These are phyloP conservation scores for Limtongia smithiae DNA, from an alignment of 805 yeast species.

Conservation along the genomic window DNA sequence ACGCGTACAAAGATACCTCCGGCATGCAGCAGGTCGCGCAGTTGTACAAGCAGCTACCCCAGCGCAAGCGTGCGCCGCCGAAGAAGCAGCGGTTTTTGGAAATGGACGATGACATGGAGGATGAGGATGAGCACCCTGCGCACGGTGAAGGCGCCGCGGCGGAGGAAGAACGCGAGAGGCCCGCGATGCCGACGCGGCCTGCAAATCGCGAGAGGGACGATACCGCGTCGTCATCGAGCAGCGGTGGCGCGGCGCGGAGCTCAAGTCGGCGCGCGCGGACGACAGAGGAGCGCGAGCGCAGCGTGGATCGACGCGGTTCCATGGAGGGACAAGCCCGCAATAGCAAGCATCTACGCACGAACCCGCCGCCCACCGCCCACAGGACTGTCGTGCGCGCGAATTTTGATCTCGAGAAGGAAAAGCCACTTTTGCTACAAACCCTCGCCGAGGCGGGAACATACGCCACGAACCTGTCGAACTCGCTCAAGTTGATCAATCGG, in stretches of 20 bases:
- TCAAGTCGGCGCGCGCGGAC: neutral
- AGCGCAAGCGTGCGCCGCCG: conserved; percentile 32
- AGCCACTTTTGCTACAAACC: conserved; percentile 62
- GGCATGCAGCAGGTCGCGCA: conserved; percentile 49
- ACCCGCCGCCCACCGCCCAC: neutral
- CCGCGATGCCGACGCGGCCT: conserved; percentile 24
- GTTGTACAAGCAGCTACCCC: conserved; percentile 48
- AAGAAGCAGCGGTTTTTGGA: conserved; percentile 26
- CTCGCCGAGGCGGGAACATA: conserved; percentile 74
- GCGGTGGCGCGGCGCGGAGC: no score
- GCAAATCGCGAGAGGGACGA: no score
- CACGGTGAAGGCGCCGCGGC: conserved; percentile 2
- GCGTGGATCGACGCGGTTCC: no score
- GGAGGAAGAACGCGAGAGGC: conserved; percentile 9
- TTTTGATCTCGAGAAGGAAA: conserved; percentile 53
- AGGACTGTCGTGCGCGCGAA: neutral
- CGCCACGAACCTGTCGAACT: conserved; percentile 65
- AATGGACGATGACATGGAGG: conserved; percentile 24
- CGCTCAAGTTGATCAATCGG: conserved; percentile 46
- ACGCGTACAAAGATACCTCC: conserved; percentile 49
- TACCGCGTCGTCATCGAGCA: neutral
- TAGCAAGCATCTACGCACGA: neutral
- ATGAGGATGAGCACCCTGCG: conserved; percentile 19
- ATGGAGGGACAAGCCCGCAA: no score
- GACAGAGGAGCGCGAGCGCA: no score